phyloP scores from a whole-genome alignment of 495 filamentous ascomycete species.

The Xylaria telfairii region DNA sequence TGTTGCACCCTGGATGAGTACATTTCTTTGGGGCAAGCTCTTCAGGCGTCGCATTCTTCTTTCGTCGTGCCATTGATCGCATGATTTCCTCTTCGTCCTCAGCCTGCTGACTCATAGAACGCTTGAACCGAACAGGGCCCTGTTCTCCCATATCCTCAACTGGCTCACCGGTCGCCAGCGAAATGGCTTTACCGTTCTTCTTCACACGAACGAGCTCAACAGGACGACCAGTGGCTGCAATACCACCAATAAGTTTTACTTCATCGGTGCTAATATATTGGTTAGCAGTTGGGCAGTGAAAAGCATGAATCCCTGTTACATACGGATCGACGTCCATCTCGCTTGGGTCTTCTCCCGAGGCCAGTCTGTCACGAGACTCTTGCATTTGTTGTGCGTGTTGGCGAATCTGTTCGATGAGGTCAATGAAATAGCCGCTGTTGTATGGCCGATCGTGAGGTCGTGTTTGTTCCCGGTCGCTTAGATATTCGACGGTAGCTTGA shows the following conservation, averaged over 20 bases:
- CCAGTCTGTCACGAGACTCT: constrained; percentile 55
- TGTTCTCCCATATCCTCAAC: constrained; percentile 55
- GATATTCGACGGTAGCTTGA: constrained; percentile 77
- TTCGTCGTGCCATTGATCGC: constrained; percentile 88
- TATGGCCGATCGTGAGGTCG: constrained; percentile 84
- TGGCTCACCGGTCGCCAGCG: constrained; percentile 66
- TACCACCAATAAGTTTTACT: constrained; percentile 75
- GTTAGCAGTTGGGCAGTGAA: constrained; percentile 45
- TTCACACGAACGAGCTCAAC: constrained; percentile 77
- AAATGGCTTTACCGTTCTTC: constrained; percentile 78
- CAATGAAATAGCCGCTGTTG: constrained; percentile 90
- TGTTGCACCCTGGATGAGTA: constrained; percentile 72
- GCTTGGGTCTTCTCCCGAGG: constrained; percentile 47
- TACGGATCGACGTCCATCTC: constrained; percentile 63
- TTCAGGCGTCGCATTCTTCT: constrained; percentile 76
- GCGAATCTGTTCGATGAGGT: constrained; percentile 85
- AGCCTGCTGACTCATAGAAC: constrained; percentile 62
- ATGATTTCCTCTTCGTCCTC: constrained; percentile 76
- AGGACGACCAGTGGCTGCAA: constrained; percentile 76
- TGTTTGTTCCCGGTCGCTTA: constrained; percentile 81
- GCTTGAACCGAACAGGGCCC: constrained; percentile 61
- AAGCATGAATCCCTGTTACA: constrained; percentile 25
- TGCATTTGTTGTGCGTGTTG: constrained; percentile 68
- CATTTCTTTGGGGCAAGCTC: constrained; percentile 76
- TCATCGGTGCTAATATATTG: constrained; percentile 61